Evolutionary conservation across 495 filamentous ascomycete species (phyloP).

Genomic region (Aspergillus biplanus): DNA sequence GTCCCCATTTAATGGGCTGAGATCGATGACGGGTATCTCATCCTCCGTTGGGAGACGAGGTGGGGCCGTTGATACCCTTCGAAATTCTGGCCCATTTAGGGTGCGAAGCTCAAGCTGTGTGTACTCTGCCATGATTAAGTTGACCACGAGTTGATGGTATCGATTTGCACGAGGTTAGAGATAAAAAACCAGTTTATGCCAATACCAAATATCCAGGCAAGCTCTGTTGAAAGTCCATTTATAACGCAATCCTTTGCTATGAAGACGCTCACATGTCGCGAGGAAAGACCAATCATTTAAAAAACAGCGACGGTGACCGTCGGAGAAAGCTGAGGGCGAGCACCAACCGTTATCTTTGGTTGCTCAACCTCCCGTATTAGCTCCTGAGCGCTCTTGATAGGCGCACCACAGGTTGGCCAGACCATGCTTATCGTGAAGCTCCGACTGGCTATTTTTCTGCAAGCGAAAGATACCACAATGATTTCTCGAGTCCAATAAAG

Average conservation of each 20-base stretch:
- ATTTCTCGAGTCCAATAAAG: background rate
- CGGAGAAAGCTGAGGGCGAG: background rate
- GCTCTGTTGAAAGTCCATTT: background rate
- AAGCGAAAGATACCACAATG: background rate
- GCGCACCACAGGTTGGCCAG: background rate
- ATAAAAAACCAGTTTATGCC: background rate
- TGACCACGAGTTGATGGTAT: background rate
- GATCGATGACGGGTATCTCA: conserved; percentile 61
- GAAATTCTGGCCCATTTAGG: conserved; percentile 32
- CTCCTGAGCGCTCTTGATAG: background rate
- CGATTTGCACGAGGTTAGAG: background rate
- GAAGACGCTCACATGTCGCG: background rate
- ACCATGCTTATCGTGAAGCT: background rate
- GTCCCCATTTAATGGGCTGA: conserved; percentile 43
- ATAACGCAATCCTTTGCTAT: background rate
- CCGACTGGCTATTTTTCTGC: background rate
- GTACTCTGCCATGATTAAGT: conserved; percentile 24
- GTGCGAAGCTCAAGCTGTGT: conserved; percentile 39
- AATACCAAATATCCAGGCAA: background rate
- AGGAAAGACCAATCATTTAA: background rate
- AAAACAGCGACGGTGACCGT: conserved; percentile 1
- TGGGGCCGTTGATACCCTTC: conserved; percentile 38
- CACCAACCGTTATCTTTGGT: background rate
- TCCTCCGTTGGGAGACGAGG: conserved; percentile 40
- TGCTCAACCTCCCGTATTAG: background rate